Evolutionary conservation across 2,329 filamentous ascomycete genomes (phyloP), one percentile per base, ranked within the genome.

Genomic region (Claviceps digitariae): DNA sequence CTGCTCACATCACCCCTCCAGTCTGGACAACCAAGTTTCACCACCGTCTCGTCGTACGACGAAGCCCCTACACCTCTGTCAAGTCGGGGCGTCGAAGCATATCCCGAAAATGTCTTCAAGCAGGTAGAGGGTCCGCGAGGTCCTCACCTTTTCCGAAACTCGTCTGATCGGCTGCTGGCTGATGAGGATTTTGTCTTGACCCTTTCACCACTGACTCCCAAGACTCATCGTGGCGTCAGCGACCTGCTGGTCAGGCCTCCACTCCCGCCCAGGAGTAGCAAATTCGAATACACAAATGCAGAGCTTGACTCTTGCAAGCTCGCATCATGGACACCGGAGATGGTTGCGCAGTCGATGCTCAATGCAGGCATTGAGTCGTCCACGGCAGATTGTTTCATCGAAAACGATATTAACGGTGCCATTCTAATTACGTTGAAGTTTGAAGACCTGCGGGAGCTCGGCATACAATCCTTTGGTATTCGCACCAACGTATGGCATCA

Each of bases 361-460:
- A 81, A 88, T 66, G 81, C 83, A 46, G 89, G 87, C 60, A 83
- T 95, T 64, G 90, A 95, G 65, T 72, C 81, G 51, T 72, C 77
- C 7, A 77, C 91, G 50, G 84, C 93, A 12, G 84, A 94, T 62
- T 87, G 86, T 60, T 96, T 98, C 63, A 78, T 90, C 57, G 80
- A 86, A 62, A 94, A 98, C 67, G 91, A 98, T 64, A 96, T 98
- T 66, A 89, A 85, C 27, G 91, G 91, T 15, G 77, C 82, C 4
- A 87, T 97, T 53, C 73, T 97, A 21, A 82, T 95, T 51, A 90
- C 91, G n/a, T 73, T 98, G 45, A 90, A 95, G 64, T 90, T 91
- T 60, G 89, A 95, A 58, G 90, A 93, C 61, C 72, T 93, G 54
- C 85, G 85, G 66, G 87, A 93, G 68, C 76, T 93, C 20, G 83